Evolutionary conservation across 2,329 filamentous ascomycete species (phyloP), one percentile per base, ranked within the genome.

Genomic region (Monosporascus sp.): DNA sequence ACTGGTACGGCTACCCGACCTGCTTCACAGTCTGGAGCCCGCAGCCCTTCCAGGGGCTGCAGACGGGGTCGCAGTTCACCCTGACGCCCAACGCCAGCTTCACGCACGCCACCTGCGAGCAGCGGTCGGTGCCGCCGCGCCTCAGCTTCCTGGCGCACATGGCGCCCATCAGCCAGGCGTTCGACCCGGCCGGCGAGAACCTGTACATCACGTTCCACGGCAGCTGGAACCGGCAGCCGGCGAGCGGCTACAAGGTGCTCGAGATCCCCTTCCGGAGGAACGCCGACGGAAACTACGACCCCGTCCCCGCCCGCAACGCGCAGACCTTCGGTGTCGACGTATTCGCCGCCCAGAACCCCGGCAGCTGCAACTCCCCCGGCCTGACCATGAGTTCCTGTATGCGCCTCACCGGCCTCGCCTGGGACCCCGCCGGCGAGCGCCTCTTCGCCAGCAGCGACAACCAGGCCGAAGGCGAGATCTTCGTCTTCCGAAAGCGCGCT

Each of bases 151-250:
- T 77, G 39, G 78, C 83, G 2, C 84, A 88, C 63, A 82, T 76
- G 70, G 83, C 84, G 0, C 84, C 84, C 2, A 69, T 87, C 11
- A 81, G 85, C 60, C 77, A 85, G 62, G 79, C 78, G 58, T 87
- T 87, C 71, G 80, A 76, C 44, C 77, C 76, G 20, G 71, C 72
- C 45, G 79, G 74, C 22, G 76, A 81, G 54, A 76, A 73, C n/a
- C 77, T 80, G 18, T 87, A 79, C 72, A 74, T 87, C 47, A 75
- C 81, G 1, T 84, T 86, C 68, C 83, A 85, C 65, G 83, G 83
- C 17, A 81, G 76, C 62, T 86, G 83, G 69, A 60, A 70, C 57
- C 61, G 64, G 8, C 61, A 64, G 43, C 63, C 66, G 5, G 65
- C 71, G 1, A 58, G 65, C 24, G 71, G 72, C 3, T 75, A 72